phyloP scores from a whole-genome alignment of 768 basidiomycete genomes.

The Gloeostereum incarnatum region DNA sequence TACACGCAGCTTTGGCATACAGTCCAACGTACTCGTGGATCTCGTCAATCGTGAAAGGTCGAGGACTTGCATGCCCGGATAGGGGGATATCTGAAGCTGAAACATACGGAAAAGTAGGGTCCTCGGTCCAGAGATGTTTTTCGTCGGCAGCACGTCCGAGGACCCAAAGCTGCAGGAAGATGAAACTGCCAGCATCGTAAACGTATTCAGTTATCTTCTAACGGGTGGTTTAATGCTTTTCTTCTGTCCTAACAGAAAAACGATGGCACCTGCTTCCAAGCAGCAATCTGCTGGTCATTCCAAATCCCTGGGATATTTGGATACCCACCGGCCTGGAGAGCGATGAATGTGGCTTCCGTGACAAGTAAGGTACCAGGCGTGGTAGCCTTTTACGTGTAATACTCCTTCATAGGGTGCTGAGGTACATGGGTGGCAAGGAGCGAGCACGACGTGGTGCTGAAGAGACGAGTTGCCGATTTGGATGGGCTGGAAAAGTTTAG shows the following conservation, averaged over 20 bases:
- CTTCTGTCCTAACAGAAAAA: neutral
- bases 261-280: constrained; percentile 34
- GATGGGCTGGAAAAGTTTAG: no score
- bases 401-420: no score
- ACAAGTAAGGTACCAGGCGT: constrained; percentile 31
- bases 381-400: no score
- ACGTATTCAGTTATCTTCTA: constrained; percentile 38
- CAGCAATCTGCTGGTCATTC: constrained; percentile 28
- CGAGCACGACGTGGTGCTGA: no score
- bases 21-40: constrained; percentile 17
- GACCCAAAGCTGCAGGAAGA: constrained; percentile 38
- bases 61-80: constrained; percentile 1
- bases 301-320: constrained; percentile 27
- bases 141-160: constrained; percentile 24
- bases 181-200: constrained; percentile 35
- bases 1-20: constrained; percentile 19
- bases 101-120: constrained; percentile 14
- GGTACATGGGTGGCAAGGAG: no score
- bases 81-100: constrained; percentile 16
- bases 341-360: constrained; percentile 32
- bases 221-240: neutral
- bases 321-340: constrained; percentile 15
- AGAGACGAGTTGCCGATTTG: no score
- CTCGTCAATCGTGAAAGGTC: constrained; percentile 13
- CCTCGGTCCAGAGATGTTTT: constrained; percentile 17